Evolutionary conservation across 129 eudicot species (phyloP).

Genomic region (Ambrosia artemisiifolia): DNA sequence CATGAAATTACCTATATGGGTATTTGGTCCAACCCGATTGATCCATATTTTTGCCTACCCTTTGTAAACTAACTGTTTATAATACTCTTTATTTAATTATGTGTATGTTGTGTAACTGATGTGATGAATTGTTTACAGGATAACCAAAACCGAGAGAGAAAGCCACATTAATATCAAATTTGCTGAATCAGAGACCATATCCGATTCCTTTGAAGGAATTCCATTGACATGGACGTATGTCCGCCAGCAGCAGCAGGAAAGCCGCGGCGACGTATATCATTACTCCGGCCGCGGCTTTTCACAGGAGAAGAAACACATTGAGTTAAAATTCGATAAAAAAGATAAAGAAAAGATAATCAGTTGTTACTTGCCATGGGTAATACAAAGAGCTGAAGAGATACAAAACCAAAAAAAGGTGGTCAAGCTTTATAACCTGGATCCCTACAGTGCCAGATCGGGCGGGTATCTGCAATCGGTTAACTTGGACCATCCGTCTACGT

Average conservation of each 20-base stretch:
- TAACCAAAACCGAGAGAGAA: constrained; percentile 40
- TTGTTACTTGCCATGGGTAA: constrained; percentile 41
- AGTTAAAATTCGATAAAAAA: constrained; percentile 45
- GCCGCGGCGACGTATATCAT: constrained; percentile 8
- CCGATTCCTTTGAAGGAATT: constrained; percentile 41
- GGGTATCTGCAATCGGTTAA: constrained; percentile 37
- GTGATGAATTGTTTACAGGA: constrained; percentile 5
- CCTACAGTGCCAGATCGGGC: constrained; percentile 17
- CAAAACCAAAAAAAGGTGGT: constrained; percentile 46
- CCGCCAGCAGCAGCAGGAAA: constrained; percentile 10
- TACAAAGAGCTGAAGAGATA: constrained; percentile 28
- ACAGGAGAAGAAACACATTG: constrained; percentile 41
- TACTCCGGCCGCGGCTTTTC: constrained; percentile 13
- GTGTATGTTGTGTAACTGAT: too few relatives aligned
- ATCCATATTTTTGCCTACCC: too few relatives aligned
- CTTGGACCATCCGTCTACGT: constrained; percentile 70
- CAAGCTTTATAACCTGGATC: constrained; percentile 46
- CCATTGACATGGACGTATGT: constrained; percentile 42
- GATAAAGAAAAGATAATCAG: constrained; percentile 38
- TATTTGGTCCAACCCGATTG: too few relatives aligned
- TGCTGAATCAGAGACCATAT: constrained; percentile 37
- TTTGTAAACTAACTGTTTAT: too few relatives aligned
- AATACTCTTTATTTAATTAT: too few relatives aligned
- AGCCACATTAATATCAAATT: constrained; percentile 41
- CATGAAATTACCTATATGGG: too few relatives aligned